Percentiles rank a stretch among this genome's conserved stretches.
Conservation (phyloP, 2,329 filamentous ascomycete species). For the Pyrenochaeta sp. region DNA sequence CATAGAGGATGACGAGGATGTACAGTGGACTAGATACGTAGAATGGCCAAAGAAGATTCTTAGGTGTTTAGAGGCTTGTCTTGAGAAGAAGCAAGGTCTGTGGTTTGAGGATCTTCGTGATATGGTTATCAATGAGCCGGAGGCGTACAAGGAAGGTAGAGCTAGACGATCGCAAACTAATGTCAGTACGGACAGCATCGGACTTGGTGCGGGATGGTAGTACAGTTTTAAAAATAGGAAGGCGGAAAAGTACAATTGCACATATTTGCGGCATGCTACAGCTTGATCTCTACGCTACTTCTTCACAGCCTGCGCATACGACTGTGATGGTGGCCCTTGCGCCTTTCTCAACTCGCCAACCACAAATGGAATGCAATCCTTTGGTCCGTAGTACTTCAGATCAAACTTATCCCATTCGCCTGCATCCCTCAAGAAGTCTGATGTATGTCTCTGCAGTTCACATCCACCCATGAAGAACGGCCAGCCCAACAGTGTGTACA, state of each 20-base stretch:
- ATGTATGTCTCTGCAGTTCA: slow-evolving; percentile 60
- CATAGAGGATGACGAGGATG: slow-evolving; percentile 35
- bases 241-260: too few species aligned
- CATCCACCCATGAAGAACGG: slow-evolving; percentile 63
- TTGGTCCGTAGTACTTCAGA: slow-evolving; percentile 50
- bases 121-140: slow-evolving; percentile 46
- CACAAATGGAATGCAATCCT: slow-evolving; percentile 43
- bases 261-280: too few species aligned
- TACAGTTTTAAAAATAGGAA: too few species aligned
- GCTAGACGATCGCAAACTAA: not conserved
- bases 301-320: slow-evolving; percentile 30
- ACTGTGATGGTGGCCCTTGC: slow-evolving; percentile 20
- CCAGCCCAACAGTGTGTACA: slow-evolving; percentile 60
- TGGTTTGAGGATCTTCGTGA: slow-evolving; percentile 16
- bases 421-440: slow-evolving; percentile 52
- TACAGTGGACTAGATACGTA: slow-evolving; percentile 43
- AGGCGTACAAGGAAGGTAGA: slow-evolving; percentile 46
- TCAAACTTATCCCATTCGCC: slow-evolving; percentile 61
- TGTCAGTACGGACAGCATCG: not conserved
- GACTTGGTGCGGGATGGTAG: too few species aligned
- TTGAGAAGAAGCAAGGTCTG: slow-evolving; percentile 15
- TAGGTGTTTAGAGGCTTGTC: slow-evolving; percentile 12
- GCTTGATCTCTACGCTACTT: slow-evolving; percentile 5
- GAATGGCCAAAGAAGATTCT: slow-evolving; percentile 39
- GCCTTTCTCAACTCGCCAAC: slow-evolving; percentile 50